A percentile compares a stretch with the other conserved stretches of the same genome.
These are phyloP conservation scores for Beauveria caledonica DNA, from an alignment of 2,329 filamentous ascomycete genomes.

Conservation along the genomic window DNA sequence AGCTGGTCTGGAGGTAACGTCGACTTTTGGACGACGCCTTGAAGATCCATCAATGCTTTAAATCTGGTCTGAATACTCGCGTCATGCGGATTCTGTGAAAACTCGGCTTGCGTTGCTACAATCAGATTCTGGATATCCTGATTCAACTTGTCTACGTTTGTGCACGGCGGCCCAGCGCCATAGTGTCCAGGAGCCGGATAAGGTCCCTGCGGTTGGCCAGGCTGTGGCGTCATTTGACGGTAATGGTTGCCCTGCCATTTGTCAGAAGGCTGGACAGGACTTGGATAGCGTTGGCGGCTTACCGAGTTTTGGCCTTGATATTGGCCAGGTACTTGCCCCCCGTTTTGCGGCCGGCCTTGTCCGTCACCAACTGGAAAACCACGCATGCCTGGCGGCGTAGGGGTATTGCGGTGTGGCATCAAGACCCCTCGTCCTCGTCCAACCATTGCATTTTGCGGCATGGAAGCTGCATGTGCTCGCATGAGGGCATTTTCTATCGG, in stretches of 20 bases:
- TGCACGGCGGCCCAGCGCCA: constrained; percentile 34
- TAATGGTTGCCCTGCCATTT: constrained; percentile 13
- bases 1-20: constrained; percentile 74
- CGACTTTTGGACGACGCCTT: constrained; percentile 63
- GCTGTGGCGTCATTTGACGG: constrained; percentile 32
- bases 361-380: constrained; percentile 17
- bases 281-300: background rate
- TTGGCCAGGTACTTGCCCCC: constrained; percentile 22
- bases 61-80: constrained; percentile 67
- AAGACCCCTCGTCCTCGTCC: constrained; percentile 39
- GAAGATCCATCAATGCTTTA: constrained; percentile 77
- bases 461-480: constrained; percentile 59
- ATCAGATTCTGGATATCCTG: constrained; percentile 77
- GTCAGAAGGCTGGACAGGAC: constrained; percentile 11
- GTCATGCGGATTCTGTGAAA: constrained; percentile 70
- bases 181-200: constrained; percentile 35
- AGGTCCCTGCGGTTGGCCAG: constrained; percentile 26
- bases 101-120: constrained; percentile 60
- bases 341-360: constrained; percentile 24
- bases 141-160: constrained; percentile 67
- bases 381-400: constrained; percentile 56
- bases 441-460: constrained; percentile 44
- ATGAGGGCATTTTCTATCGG: constrained; percentile 92
- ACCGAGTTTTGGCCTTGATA: constrained; percentile 9
- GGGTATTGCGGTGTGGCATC: constrained; percentile 59